These are phyloP conservation scores for Backusella tarrabulga DNA, from an alignment of 192 early-diverging fungal species.

Conservation along the genomic window DNA sequence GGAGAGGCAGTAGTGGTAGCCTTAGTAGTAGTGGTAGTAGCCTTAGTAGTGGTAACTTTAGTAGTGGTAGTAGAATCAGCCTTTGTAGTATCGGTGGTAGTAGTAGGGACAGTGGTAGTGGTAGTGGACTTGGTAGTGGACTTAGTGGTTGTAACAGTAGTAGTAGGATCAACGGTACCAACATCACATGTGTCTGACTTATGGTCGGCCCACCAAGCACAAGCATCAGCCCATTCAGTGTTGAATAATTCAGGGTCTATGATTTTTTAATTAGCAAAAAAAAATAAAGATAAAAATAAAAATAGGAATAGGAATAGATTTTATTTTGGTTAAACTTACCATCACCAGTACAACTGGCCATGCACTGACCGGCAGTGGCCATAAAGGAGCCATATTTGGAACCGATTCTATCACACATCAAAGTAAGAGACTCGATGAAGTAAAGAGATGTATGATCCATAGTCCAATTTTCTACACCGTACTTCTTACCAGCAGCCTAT, in stretches of 20 bases:
- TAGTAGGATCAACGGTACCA: too few relatives aligned
- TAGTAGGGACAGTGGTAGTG: too few relatives aligned
- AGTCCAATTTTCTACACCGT: slow-evolving; percentile 9
- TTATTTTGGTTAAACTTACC: neutral
- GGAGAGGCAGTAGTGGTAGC: too few relatives aligned
- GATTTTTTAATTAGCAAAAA: neutral
- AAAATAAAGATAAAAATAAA: too few relatives aligned
- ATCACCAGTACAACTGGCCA: slow-evolving; percentile 7
- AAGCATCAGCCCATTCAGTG: neutral
- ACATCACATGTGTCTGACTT: neutral
- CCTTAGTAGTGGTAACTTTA: too few relatives aligned
- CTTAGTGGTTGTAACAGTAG: too few relatives aligned
- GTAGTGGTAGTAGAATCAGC: too few relatives aligned
- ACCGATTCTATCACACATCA: slow-evolving; percentile 23
- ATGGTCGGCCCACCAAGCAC: neutral
- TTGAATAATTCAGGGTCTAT: neutral
- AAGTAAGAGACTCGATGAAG: slow-evolving; percentile 23
- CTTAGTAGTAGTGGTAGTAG: too few relatives aligned
- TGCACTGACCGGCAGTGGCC: slow-evolving; percentile 26
- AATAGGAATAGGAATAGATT: too few relatives aligned
- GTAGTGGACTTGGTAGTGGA: too few relatives aligned
- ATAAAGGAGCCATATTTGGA: slow-evolving; percentile 22
- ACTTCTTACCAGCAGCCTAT: slow-evolving; percentile 21
- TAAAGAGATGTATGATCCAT: slow-evolving; percentile 17
- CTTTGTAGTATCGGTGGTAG: too few relatives aligned